A percentile compares a stretch with the other conserved stretches of the same genome.
phyloP scores from a whole-genome alignment of 176 grass and related monocot species.

The Phragmites australis region DNA sequence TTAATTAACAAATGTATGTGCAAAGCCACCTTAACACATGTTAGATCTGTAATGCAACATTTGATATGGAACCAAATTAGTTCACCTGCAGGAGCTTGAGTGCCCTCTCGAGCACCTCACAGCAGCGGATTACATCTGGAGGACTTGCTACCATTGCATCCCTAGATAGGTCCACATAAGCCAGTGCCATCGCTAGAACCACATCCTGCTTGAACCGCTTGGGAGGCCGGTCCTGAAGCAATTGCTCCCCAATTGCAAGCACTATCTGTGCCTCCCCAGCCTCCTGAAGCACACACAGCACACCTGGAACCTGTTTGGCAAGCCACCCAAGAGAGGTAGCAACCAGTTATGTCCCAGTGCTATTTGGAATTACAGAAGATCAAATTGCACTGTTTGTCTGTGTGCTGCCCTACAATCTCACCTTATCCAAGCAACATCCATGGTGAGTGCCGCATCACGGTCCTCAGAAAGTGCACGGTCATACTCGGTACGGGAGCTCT shows the following conservation, averaged over 20 bases:
- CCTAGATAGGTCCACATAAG: constrained; percentile 89
- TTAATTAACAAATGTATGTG: neutral
- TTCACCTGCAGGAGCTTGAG: constrained; percentile 87
- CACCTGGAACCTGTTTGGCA: constrained; percentile 69
- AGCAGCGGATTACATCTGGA: constrained; percentile 78
- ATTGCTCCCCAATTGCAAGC: constrained; percentile 50
- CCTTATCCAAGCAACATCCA: constrained; percentile 85
- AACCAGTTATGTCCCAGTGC: neutral
- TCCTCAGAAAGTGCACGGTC: constrained; percentile 60
- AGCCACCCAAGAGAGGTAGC: neutral
- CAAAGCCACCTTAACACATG: neutral
- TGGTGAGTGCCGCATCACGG: constrained; percentile 36
- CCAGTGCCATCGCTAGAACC: constrained; percentile 80
- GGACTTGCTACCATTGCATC: constrained; percentile 72
- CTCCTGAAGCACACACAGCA: constrained; percentile 82
- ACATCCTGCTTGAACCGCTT: constrained; percentile 95
- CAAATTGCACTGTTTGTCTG: neutral
- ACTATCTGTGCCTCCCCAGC: constrained; percentile 69
- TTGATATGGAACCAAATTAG: neutral
- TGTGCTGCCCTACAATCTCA: constrained; percentile 28
- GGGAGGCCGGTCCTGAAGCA: constrained; percentile 61
- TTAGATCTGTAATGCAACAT: neutral
- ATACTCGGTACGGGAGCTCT: constrained; percentile 63
- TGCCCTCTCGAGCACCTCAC: constrained; percentile 91
- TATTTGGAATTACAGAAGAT: constrained; percentile 5